These are phyloP conservation scores for Chlorella sp. DNA, from an alignment of 139 green algal species.

Conservation along the genomic window DNA sequence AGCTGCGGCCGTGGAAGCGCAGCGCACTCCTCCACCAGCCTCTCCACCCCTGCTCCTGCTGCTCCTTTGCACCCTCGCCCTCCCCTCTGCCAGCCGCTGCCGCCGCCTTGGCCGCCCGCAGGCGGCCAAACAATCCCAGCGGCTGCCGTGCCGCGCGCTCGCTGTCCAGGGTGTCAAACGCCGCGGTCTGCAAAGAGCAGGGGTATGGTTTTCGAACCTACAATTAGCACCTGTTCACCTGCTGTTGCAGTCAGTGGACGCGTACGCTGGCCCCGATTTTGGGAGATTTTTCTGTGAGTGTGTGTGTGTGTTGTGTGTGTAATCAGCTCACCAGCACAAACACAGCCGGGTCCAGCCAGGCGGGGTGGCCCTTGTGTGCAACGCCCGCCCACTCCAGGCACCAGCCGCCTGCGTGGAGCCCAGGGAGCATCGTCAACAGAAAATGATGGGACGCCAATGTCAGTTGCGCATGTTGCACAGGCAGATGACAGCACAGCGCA, in stretches of 20 bases:
- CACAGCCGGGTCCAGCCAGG: slow-evolving; percentile 42
- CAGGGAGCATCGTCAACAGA: no score
- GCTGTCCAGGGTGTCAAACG: slow-evolving; percentile 41
- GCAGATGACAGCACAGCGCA: neutral
- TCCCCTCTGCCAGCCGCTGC: neutral
- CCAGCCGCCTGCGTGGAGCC: slow-evolving; percentile 43
- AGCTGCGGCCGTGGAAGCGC: slow-evolving; percentile 18
- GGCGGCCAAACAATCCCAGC: slow-evolving; percentile 24
- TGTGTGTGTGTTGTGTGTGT: no score
- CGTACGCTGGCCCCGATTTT: no score
- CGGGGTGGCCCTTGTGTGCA: slow-evolving; percentile 17
- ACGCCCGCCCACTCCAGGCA: slow-evolving; percentile 50
- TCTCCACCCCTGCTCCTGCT: neutral
- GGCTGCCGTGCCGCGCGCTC: slow-evolving; percentile 25
- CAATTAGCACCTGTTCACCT: no score
- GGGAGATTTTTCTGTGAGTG: no score
- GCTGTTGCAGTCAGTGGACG: no score
- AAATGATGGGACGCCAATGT: neutral
- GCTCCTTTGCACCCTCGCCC: neutral
- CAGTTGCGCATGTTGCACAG: neutral
- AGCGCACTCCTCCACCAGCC: neutral
- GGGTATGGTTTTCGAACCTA: no score
- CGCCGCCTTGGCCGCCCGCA: neutral
- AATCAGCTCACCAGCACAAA: no score
- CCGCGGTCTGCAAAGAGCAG: no score